Base-by-base conservation (phyloP, 805 yeast species). In the Lipomyces orientalis region DNA sequence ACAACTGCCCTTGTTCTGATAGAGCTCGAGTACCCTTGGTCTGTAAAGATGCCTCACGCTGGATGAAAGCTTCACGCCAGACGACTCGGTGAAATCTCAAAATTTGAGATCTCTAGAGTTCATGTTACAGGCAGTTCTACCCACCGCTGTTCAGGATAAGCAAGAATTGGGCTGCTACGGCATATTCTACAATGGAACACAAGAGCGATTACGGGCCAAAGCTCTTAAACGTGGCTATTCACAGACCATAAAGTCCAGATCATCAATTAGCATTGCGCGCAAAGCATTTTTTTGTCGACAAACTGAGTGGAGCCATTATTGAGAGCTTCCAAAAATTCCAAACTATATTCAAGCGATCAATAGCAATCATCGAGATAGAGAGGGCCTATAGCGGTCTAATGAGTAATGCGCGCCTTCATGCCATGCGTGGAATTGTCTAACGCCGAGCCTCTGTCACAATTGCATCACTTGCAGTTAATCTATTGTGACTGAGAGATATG, bases 281-380 rank as follows among this genome's bases (percentile, higher is more conserved):
- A 34, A 34, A 34, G n/a, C 2, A 34, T 34, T 2, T 37, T 35
- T 3, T 35, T 35, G 14, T 8, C 12, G 39, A 35, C 12, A 35
- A 35, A 6, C 14, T 35, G 12, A 35, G 8, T 35, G 39, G 43
- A 37, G 10, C 43, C 6, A 25, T n/a, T 49, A 49, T 49, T 19
- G 54, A 49, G 54, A 49, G 54, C 12, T 19, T 49, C 54, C 29
- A 49, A 19, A 49, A 49, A n/a, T 49, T 49, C 54, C 54, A 19
- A n/a, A 14, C 10, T 49, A 49, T 49, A 49, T 49, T 49, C 29
- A 49, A n/a, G 54, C 54, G 19, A 49, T 49, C 8, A 49, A 49
- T 49, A 49, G 54, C 54, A 49, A 49, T 49, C 54, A n/a, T n/a
- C n/a, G n/a, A n/a, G n/a, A n/a, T n/a, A n/a, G n/a, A n/a, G n/a